Base-by-base conservation (phyloP, 179 eudicot genomes). In the Silene vulgaris region DNA sequence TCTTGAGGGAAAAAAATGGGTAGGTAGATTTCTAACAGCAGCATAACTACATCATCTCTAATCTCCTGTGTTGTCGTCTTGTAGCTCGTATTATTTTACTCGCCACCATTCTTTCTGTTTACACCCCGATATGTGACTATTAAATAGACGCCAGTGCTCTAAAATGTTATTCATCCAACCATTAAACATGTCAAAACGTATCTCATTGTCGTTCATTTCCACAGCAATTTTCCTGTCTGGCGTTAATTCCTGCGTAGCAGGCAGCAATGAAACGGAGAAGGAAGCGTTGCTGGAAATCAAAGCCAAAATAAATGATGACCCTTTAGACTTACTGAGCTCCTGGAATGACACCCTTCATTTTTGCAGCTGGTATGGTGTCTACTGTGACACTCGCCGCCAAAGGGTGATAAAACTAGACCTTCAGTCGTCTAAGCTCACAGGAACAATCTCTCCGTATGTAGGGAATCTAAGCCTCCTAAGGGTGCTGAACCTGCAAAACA, bases 301-400 rank as follows among this genome's bases (percentile, higher is more conserved):
- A 54, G 50, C 64, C 30, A 30, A 50, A 32, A 66, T 75, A 30
- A 48, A n/a, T 3, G 3, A 52, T 19, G 78, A 75, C 20, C 78
- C 73, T 50, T 21, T 66, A 0, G 65, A 63, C 6, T 29, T 75
- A 2, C 28, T 50, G 48, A 50, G 64, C 59, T 69, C 74, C 2
- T 76, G 74, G 74, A 76, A 76, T 43, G 75, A 76, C 62, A 59
- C 74, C 69, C 29, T 45, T 1, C 60, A 69, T 16, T 70, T 70
- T 40, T 76, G 79, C 2, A 8, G 28, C 28, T 76, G 79, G 79
- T 13, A 61, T 9, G 79, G 79, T 2, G 75, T 70, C 17, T 16
- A 30, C 8, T 76, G 79, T 35, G 56, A n/a, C 21, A 50, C 14
- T 20, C 20, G 21, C 26, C 61, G 20, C 29, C 69, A 61, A 8